Evolutionary conservation across 306 rosid species (phyloP).

Genomic region (Neltuma alba): DNA sequence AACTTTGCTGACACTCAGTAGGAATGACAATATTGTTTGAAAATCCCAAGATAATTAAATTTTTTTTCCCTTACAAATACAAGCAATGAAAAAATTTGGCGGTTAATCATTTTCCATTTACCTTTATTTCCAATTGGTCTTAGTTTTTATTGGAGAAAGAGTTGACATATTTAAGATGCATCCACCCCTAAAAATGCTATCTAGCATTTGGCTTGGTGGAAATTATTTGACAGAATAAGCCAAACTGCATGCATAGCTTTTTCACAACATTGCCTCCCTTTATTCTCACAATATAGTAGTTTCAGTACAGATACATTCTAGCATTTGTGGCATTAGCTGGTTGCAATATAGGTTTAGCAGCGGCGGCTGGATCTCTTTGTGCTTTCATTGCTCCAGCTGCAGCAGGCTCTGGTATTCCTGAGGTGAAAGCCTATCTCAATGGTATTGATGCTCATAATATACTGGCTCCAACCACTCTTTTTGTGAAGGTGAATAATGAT

Average conservation of each 20-base stretch:
- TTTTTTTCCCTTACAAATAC: neutral
- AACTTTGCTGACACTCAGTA: neutral
- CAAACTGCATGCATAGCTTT: slow-evolving; percentile 12
- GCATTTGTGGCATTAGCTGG: slow-evolving; percentile 69
- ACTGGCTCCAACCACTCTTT: slow-evolving; percentile 84
- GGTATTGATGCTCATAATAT: slow-evolving; percentile 82
- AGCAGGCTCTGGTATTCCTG: slow-evolving; percentile 96
- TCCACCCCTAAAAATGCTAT: neutral
- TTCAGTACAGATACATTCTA: slow-evolving; percentile 61
- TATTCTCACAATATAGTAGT: slow-evolving; percentile 38
- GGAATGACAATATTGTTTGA: slow-evolving; percentile 1
- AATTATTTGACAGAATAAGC: slow-evolving; percentile 22
- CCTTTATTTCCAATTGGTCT: neutral
- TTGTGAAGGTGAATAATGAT: slow-evolving; percentile 69
- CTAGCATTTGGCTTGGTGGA: neutral
- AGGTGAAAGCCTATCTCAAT: slow-evolving; percentile 94
- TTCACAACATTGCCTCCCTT: slow-evolving; percentile 14
- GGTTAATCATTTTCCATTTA: neutral
- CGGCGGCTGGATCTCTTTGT: slow-evolving; percentile 74
- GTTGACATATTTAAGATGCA: slow-evolving; percentile 15
- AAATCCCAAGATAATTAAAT: neutral
- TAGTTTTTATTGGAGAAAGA: slow-evolving; percentile 4
- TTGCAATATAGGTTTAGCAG: slow-evolving; percentile 59
- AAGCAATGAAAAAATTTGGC: neutral
- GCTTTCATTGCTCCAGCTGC: slow-evolving; percentile 93